phyloP scores from a whole-genome alignment of 2,329 filamentous ascomycete species.

The Ophiosphaerella korrae region DNA sequence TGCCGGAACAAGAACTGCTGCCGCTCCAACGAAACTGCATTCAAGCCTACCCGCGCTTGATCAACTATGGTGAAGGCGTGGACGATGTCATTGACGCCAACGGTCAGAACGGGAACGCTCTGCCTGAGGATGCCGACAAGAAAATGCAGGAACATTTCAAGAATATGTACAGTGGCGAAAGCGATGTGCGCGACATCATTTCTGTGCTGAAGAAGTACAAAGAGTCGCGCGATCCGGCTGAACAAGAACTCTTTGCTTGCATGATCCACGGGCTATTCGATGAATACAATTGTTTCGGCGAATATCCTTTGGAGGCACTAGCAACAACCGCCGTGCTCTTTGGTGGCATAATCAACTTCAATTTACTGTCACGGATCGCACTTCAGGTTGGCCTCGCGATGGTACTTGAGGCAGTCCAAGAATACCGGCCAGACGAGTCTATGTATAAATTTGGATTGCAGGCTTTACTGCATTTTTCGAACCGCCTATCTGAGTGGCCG shows the following conservation, averaged over 20 bases:
- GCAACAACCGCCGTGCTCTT: conserved; percentile 96
- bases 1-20: conserved; percentile 72
- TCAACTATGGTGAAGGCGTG: conserved; percentile 93
- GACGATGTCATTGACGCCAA: conserved; percentile 91
- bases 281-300: conserved; percentile 92
- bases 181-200: conserved; percentile 84
- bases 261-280: conserved; percentile 99
- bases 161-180: conserved; percentile 93
- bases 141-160: conserved; percentile 99
- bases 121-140: conserved; percentile 78
- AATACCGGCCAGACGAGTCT: conserved; percentile 78
- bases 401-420: conserved; percentile 94
- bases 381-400: conserved; percentile 94
- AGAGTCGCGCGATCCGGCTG: conserved; percentile 77
- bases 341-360: conserved; percentile 93
- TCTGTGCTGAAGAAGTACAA: conserved; percentile 86
- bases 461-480: conserved; percentile 85
- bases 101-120: conserved; percentile 77
- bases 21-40: conserved; percentile 85
- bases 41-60: conserved; percentile 87
- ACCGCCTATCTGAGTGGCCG: conserved; percentile 90
- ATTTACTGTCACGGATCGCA: conserved; percentile 85
- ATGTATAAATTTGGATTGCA: conserved; percentile 99
- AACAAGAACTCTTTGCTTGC: conserved; percentile 95
- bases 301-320: conserved; percentile 94